Conservation (phyloP, 257 asterid genomes). For the Ocimum tenuiflorum region DNA sequence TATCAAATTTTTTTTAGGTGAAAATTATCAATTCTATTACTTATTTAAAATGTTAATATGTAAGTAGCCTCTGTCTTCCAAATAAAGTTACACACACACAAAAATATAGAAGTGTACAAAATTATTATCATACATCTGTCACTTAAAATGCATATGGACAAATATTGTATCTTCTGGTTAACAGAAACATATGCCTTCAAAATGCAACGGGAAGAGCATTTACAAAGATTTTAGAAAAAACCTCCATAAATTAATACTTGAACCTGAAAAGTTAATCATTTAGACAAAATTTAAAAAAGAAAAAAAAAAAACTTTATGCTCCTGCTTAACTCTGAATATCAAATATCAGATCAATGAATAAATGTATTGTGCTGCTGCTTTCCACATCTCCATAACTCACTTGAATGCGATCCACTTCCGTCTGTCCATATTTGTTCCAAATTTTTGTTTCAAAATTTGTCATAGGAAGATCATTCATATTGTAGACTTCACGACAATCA, state of each 20-base stretch:
- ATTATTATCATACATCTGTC: too few species aligned
- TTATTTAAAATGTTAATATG: background rate
- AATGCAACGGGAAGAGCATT: too few species aligned
- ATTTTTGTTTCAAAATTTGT: slow-evolving; percentile 41
- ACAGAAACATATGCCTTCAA: too few species aligned
- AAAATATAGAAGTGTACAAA: background rate
- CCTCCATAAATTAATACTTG: too few species aligned
- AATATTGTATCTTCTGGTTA: too few species aligned
- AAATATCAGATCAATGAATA: too few species aligned
- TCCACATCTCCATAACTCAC: slow-evolving; percentile 24
- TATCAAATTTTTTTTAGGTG: background rate
- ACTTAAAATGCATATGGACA: too few species aligned
- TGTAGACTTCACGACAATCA: slow-evolving; percentile 37
- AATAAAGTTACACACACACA: background rate
- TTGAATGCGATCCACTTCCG: slow-evolving; percentile 32
- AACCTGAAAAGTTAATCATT: too few species aligned
- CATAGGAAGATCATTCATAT: slow-evolving; percentile 38
- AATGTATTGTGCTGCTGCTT: background rate
- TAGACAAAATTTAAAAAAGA: too few species aligned
- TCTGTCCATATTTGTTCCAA: slow-evolving; percentile 45
- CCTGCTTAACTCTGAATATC: too few species aligned
- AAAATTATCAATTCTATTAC: background rate
- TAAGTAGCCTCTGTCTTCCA: background rate
- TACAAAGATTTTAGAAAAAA: too few species aligned
- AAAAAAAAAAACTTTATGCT: too few species aligned